These are phyloP conservation scores for Chlamydomonas urium DNA, from an alignment of 139 green algal genomes.

Conservation along the genomic window DNA sequence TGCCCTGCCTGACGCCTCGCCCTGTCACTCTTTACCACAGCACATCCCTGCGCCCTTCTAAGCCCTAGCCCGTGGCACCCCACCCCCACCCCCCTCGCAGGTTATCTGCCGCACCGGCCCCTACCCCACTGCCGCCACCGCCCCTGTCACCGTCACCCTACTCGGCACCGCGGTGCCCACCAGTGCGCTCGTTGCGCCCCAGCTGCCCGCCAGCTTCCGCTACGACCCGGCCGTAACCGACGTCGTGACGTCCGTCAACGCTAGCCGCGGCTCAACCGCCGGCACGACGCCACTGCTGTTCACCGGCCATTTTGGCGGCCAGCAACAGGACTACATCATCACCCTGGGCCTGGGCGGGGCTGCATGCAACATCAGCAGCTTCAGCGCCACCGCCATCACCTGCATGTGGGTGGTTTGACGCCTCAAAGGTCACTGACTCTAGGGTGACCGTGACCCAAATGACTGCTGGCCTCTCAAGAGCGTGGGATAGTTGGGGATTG, in stretches of 20 bases:
- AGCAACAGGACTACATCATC: no score
- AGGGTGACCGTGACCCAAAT: neutral
- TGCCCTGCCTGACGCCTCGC: no score
- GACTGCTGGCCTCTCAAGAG: neutral
- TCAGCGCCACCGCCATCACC: neutral
- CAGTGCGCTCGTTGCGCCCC: neutral
- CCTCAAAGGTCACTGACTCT: neutral
- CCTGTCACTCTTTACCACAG: no score
- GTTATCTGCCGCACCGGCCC: conserved; percentile 2
- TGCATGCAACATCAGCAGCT: neutral
- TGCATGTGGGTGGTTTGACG: neutral
- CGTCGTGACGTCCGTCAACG: conserved; percentile 20
- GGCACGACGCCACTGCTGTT: conserved; percentile 21
- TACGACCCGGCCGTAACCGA: conserved; percentile 34
- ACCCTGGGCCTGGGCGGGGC: conserved; percentile 52
- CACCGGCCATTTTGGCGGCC: conserved; percentile 4
- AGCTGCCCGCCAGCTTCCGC: neutral
- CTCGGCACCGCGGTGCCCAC: neutral
- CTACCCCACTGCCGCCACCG: neutral
- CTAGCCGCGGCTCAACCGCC: conserved; percentile 43
- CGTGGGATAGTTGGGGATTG: neutral
- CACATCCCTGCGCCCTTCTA: no score
- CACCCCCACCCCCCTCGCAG: neutral
- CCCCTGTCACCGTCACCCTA: neutral
- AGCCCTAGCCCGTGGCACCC: no score